phyloP scores from a whole-genome alignment of 208 protist species.

The Acanthamoeba lenticulata region DNA sequence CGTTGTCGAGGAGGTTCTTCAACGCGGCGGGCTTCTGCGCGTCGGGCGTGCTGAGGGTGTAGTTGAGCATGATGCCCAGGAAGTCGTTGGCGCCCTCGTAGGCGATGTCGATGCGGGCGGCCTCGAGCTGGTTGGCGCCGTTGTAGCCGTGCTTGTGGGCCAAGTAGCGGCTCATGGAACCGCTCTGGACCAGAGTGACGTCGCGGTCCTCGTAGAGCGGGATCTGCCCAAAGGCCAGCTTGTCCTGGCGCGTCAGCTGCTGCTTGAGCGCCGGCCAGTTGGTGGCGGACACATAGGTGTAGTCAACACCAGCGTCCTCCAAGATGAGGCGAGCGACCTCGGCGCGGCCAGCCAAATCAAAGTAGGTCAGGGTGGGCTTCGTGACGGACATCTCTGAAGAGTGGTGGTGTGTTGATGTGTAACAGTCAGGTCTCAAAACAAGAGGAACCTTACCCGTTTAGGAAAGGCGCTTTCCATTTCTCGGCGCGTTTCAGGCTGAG shows the following conservation, averaged over 20 bases:
- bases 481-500: too few species aligned
- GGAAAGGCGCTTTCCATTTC: too few species aligned
- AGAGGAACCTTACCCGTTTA: too few species aligned
- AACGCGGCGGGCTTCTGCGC: neutral
- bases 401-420: too few species aligned
- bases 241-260: neutral
- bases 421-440: too few species aligned
- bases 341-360: neutral
- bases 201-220: neutral
- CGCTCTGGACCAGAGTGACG: neutral
- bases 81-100: constrained; percentile 17
- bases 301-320: neutral
- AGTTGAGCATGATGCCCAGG: neutral
- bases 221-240: constrained; percentile 39
- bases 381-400: constrained; percentile 33
- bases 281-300: neutral
- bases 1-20: neutral
- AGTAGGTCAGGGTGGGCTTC: constrained; percentile 50
- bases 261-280: neutral
- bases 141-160: constrained; percentile 50
- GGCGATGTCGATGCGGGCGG: neutral
- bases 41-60: neutral
- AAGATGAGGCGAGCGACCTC: constrained; percentile 13
- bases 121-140: constrained; percentile 9
- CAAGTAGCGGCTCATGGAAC: neutral